Evolutionary conservation across 2,329 filamentous ascomycete species (phyloP).

Genomic region (Colletotrichum eleusines): DNA sequence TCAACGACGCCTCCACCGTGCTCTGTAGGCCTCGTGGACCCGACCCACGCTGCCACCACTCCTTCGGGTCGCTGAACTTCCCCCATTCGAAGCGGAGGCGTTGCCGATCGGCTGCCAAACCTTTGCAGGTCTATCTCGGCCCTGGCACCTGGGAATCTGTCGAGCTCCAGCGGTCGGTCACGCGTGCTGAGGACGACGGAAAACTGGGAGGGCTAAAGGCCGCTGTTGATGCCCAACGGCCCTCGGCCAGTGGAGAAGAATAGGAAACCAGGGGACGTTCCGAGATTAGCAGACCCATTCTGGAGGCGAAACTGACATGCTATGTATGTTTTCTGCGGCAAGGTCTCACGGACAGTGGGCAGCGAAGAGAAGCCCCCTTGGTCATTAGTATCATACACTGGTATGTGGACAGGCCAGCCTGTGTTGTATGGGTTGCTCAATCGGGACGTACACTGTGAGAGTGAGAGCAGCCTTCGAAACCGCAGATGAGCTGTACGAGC

Average conservation of each 20-base stretch:
- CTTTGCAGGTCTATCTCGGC: too few species aligned
- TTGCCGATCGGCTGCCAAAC: neutral
- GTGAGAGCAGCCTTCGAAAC: neutral
- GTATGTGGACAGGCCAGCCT: neutral
- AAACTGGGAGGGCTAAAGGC: too few species aligned
- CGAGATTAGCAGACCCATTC: slow-evolving; percentile 12
- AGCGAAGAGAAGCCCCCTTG: neutral
- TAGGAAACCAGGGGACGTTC: neutral
- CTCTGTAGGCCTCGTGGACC: neutral
- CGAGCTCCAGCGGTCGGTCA: neutral
- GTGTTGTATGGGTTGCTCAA: neutral
- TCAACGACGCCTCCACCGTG: slow-evolving; percentile 1
- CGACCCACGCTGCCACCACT: slow-evolving; percentile 32
- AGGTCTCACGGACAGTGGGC: neutral
- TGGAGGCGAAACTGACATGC: neutral
- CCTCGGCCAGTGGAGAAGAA: neutral
- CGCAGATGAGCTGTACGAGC: neutral
- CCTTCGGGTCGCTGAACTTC: slow-evolving; percentile 12
- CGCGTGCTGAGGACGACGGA: too few species aligned
- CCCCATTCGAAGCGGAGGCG: slow-evolving; percentile 13
- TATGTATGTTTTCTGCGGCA: neutral
- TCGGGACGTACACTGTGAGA: neutral
- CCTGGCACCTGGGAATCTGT: neutral
- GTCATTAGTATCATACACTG: too few species aligned
- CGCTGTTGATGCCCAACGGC: slow-evolving; percentile 11